These are phyloP conservation scores for Cercospora zeae-maydis DNA, from an alignment of 2,329 filamentous ascomycete genomes.

Conservation along the genomic window DNA sequence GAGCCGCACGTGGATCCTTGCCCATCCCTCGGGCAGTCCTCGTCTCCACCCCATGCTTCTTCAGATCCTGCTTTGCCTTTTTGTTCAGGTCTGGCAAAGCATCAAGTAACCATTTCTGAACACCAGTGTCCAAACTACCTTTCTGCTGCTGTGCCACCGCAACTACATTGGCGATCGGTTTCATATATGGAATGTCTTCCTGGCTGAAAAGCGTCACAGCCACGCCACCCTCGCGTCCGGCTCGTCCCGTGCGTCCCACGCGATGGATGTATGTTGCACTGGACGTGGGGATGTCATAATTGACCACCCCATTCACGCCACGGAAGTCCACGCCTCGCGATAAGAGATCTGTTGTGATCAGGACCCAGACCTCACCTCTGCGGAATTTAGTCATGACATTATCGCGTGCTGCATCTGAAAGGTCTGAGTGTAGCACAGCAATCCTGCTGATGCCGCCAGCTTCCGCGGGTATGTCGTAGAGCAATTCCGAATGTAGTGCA, in stretches of 20 bases:
- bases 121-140: slow-evolving; percentile 45
- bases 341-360: slow-evolving; percentile 92
- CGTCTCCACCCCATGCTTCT: slow-evolving; percentile 74
- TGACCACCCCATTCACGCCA: slow-evolving; percentile 92
- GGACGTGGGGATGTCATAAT: slow-evolving; percentile 94
- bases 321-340: slow-evolving; percentile 91
- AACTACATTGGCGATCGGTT: slow-evolving; percentile 91
- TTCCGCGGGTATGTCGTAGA: slow-evolving; percentile 88
- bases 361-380: slow-evolving; percentile 87
- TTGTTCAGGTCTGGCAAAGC: slow-evolving; percentile 80
- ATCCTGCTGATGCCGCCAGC: slow-evolving; percentile 81
- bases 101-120: slow-evolving; percentile 84
- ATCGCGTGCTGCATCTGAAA: slow-evolving; percentile 71
- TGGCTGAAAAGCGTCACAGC: slow-evolving; percentile 94
- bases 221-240: slow-evolving; percentile 80
- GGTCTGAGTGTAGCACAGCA: slow-evolving; percentile 82
- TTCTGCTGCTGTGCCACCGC: slow-evolving; percentile 71
- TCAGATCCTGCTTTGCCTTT: slow-evolving; percentile 76
- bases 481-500: slow-evolving; percentile 81
- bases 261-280: slow-evolving; percentile 90
- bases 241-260: slow-evolving; percentile 84
- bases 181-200: slow-evolving; percentile 86
- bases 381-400: slow-evolving; percentile 86
- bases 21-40: slow-evolving; percentile 47
- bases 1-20: slow-evolving; percentile 43